Evolutionary conservation across 768 basidiomycete species (phyloP), one percentile per base, ranked within the genome.

Genomic region (Lactifluus piperatus): DNA sequence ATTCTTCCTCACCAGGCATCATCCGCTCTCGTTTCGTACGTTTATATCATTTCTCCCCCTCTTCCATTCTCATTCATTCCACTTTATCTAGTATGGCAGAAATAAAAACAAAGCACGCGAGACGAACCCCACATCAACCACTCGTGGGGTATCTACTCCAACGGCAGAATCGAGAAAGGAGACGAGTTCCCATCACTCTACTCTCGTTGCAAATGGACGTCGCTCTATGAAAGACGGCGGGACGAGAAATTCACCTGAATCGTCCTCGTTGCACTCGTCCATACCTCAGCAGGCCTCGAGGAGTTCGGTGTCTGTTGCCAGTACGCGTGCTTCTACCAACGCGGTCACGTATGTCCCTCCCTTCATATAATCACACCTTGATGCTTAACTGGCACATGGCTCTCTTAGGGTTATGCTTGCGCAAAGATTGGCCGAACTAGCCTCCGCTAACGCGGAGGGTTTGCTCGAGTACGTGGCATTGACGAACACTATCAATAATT

Each of bases 401-500:
- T 66, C 67, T 63, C 62, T 37, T 63, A 92, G 89, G 56, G 75
- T 82, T 60, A 86, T 86, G 24, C 78, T 93, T 62, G 89, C 90
- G 18, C 85, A 91, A 72, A 80, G 87, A 58, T 77, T 93, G 63
- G 82, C 89, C 61, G 91, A 92, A 70, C 74, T 93, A 57, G 88
- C 90, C 16, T 71, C 79, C 22, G 89, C 91, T 34, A 90, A 92
- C 69, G 79, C 85, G 6, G 84, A 92, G 67, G 90, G 90, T 30
- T 75, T 92, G 51, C 75, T 92, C 53, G 82, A 82, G 88, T 88
- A 68, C 67, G 83, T 75, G 36, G 34, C 63, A 46, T 56, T 20
- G 45, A 50, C n/a, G 36, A 29, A 46, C 29, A 24, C 18, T 22
- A 26, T 57, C 13, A 22, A 18, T 41, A 54, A 43, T 24, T 20